These are phyloP conservation scores for Saccharomyces jurei DNA, from an alignment of 805 yeast genomes.

Conservation along the genomic window DNA sequence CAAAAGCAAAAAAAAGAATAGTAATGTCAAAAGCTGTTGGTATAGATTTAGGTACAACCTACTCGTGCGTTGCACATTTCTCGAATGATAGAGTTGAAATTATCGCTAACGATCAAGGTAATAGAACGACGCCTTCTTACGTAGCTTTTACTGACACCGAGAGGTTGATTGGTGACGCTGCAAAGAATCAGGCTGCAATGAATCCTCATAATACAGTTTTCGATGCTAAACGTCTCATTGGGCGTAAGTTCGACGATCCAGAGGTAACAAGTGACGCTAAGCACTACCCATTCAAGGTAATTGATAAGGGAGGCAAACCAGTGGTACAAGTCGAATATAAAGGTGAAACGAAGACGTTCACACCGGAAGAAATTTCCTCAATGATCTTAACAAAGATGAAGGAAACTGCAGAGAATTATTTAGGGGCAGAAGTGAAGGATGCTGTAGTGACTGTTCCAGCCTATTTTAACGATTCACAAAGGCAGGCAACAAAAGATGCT, in stretches of 20 bases:
- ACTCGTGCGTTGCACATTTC: slow-evolving; percentile 94
- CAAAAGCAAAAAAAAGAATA: not conserved
- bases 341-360: slow-evolving; percentile 77
- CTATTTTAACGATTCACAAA: slow-evolving; percentile 93
- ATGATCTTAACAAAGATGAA: slow-evolving; percentile 88
- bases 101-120: slow-evolving; percentile 97
- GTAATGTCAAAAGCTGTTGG: slow-evolving; percentile 52
- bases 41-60: slow-evolving; percentile 81
- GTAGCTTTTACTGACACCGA: slow-evolving; percentile 92
- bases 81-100: slow-evolving; percentile 88
- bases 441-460: slow-evolving; percentile 97
- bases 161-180: slow-evolving; percentile 93
- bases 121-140: slow-evolving; percentile 94
- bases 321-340: slow-evolving; percentile 73
- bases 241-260: slow-evolving; percentile 74
- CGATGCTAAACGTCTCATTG: slow-evolving; percentile 89
- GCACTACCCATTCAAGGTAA: slow-evolving; percentile 79
- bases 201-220: slow-evolving; percentile 87
- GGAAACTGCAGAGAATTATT: slow-evolving; percentile 81
- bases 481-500: slow-evolving; percentile 97
- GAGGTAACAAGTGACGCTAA: slow-evolving; percentile 74
- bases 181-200: slow-evolving; percentile 94
- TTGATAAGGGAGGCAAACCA: slow-evolving; percentile 68
- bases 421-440: slow-evolving; percentile 74
- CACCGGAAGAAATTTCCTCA: slow-evolving; percentile 92